Evolutionary conservation across 345 rosid species (phyloP), one percentile per base, ranked within the genome.

Genomic region (Conringia planisiliqua): DNA sequence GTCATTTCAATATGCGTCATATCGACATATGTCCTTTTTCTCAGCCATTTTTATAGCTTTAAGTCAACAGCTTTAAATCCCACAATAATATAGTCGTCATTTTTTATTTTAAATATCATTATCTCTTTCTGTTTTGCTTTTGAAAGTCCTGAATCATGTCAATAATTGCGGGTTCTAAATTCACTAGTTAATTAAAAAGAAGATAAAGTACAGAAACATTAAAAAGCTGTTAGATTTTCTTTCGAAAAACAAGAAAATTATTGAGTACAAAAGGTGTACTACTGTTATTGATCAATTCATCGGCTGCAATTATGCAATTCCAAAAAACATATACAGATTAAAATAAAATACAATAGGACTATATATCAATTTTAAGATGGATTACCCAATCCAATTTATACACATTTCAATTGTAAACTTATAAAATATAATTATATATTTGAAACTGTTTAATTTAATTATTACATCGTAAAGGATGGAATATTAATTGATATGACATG

Each of bases 61-160:
- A 76, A 70, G 76, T 76, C 80, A 76, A 70, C 71, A 63, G 71
- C 75, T 76, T 70, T 76, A 26, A 55, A 55, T 70, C 75, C 14
- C 43, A 40, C 56, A 61, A 56, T 74, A 10, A 22, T 71, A 55
- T 44, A 76, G 66, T 70, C 71, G 62, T 69, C 79, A 33, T 70
- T 62, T 22, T 22, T 22, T 26, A 13, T 29, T 50, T 60, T 14
- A 9, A 40, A 59, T 22, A 58, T 18, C 7, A 17, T 13, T 33
- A 35, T 33, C 52, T 14, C 18, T 30, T 7, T 51, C 38, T 26
- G 12, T 54, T 14, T 46, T 13, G 1, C 2, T 20, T 10, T 24
- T 9, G 0, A 61, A 52, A 24, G 43, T 55, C 38, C 14, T 70
- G 60, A 35, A 55, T 56, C 71, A 35, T 63, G 61, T 76, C 75